Percentiles rank a stretch among this genome's conserved stretches.
phyloP scores from a whole-genome alignment of 2,329 filamentous ascomycete genomes.

The Fusarium scirpi region DNA sequence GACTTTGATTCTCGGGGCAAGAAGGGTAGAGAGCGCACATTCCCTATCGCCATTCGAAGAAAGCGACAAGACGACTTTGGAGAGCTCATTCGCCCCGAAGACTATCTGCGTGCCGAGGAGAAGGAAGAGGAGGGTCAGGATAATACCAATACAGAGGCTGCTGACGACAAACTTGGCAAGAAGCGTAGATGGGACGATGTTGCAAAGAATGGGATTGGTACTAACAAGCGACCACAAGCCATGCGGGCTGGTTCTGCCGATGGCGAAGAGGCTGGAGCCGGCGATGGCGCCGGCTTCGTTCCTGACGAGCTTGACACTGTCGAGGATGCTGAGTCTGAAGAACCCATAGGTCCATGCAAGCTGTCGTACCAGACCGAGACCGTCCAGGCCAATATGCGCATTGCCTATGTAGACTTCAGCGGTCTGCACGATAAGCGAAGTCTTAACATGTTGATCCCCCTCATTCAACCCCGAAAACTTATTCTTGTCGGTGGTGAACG shows the following conservation, averaged over 20 bases:
- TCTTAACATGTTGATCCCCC: conserved; percentile 91
- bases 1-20: conserved; percentile 94
- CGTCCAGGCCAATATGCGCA: conserved; percentile 76
- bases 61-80: conserved; percentile 91
- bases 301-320: conserved; percentile 69
- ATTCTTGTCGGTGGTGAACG: conserved; percentile 87
- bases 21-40: conserved; percentile 91
- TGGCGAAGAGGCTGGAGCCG: conserved; percentile 55
- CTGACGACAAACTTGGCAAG: conserved; percentile 79
- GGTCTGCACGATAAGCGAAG: conserved; percentile 94
- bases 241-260: conserved; percentile 59
- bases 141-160: conserved; percentile 51
- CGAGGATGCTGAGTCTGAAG: conserved; percentile 66
- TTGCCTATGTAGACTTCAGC: conserved; percentile 91
- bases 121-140: conserved; percentile 80
- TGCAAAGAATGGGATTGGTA: conserved; percentile 51
- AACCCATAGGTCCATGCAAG: conserved; percentile 77
- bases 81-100: conserved; percentile 91
- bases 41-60: conserved; percentile 84
- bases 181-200: conserved; percentile 93
- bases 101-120: conserved; percentile 93
- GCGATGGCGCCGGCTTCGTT: conserved; percentile 53
- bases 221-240: conserved; percentile 71
- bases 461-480: conserved; percentile 93
- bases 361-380: conserved; percentile 72